Evolutionary conservation across 805 yeast species (phyloP), one percentile per base, ranked within the genome.

Genomic region (Kluyveromyces dobzhanskii): DNA sequence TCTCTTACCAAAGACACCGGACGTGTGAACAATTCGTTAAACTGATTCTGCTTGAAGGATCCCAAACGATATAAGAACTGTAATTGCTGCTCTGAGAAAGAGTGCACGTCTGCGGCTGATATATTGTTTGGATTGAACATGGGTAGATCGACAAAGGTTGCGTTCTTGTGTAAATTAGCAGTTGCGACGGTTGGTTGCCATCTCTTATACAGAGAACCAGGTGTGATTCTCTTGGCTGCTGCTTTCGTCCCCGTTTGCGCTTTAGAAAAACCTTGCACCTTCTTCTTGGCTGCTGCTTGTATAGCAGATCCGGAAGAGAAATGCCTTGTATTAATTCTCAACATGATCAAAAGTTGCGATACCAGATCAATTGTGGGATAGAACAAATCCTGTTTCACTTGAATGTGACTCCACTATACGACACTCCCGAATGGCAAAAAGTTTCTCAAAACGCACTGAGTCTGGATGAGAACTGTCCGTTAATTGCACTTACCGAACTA

Each of bases 21-120:
- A 28, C 65, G 66, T 26, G 65, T 55, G 56, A 77, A 81, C 30
- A 81, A 53, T 57, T 85, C 94, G 47, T 75, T 72, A 55, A 69
- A 75, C 59, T 85, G 94, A 46, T 67, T 69, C 44, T 76, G 77
- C 49, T 76, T 74, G 61, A 83, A 83, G 0, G 81, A 62, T 17
- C 87, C 88, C 40, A 79, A 58, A 30, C 67, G 65, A 25, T 63
- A 60, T 45, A 85, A 62, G 34, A 63, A 60, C 39, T 63, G 56
- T 42, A 71, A 63, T 13, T 69, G 65, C 11, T 54, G 53, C 2
- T 62, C 53, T 12, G 67, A 60, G 58, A 68, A 84, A 26, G 58
- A 56, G 5, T 61, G 56, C 17, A 73, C 63, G 9, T 58, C 46
- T 2, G 39, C 34, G n/a, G 26, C 21, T 6, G 37, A 13, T 8